Conservation (phyloP, 768 basidiomycete species). For the Hygrophorus russula region DNA sequence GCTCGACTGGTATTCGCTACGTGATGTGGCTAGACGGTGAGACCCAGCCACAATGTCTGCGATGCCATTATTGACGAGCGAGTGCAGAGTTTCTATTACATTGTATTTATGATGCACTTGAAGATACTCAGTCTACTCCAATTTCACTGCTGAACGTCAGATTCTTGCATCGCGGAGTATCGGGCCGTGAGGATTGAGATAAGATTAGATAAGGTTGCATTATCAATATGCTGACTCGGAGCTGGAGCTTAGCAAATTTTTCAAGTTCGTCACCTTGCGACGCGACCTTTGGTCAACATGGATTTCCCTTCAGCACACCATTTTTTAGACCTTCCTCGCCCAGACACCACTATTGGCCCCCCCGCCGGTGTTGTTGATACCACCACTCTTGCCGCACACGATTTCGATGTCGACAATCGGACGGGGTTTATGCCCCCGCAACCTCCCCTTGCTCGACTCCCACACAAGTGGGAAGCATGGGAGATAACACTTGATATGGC, state of each 20-base stretch:
- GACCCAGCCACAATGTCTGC: no score
- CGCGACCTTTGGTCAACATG: not conserved
- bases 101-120: no score
- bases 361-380: conserved; percentile 10
- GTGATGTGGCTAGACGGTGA: no score
- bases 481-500: conserved; percentile 49
- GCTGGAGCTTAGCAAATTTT: no score
- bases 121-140: no score
- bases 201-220: not conserved
- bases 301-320: conserved; percentile 11
- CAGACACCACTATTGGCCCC: conserved; percentile 12
- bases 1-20: no score
- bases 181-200: not conserved
- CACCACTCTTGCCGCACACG: conserved; percentile 59
- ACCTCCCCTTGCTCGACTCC: conserved; percentile 55
- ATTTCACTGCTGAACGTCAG: no score
- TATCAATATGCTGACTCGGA: no score
- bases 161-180: no score
- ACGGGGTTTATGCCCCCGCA: conserved; percentile 89
- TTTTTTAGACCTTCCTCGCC: conserved; percentile 21
- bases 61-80: no score
- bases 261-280: not conserved
- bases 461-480: conserved; percentile 59
- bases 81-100: no score
- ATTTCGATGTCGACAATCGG: conserved; percentile 86